These are phyloP conservation scores for Sclerotinia spermophila DNA, from an alignment of 2,329 filamentous ascomycete species.

Conservation along the genomic window DNA sequence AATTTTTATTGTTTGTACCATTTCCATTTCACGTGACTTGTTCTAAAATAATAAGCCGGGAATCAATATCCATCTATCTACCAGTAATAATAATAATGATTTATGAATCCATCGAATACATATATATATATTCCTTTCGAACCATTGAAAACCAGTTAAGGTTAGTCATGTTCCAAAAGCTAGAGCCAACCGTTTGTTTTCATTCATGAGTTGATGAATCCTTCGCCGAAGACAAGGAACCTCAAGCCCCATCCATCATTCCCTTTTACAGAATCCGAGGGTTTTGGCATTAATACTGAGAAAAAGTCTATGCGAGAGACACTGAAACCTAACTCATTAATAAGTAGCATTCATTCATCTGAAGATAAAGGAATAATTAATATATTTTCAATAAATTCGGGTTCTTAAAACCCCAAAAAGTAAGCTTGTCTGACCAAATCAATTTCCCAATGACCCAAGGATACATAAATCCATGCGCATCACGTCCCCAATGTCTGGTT, in stretches of 20 bases:
- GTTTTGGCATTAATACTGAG: background rate
- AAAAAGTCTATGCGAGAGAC: background rate
- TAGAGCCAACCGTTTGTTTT: conserved; percentile 2
- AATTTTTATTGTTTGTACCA: background rate
- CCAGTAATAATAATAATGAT: too few relatives aligned
- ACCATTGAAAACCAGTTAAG: too few relatives aligned
- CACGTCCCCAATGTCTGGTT: conserved; percentile 1
- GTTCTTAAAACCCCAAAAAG: background rate
- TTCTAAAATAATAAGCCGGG: background rate
- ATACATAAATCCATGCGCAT: background rate
- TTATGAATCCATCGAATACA: too few relatives aligned
- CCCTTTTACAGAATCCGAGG: background rate
- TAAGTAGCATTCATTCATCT: background rate
- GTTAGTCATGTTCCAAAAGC: background rate
- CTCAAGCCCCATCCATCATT: background rate
- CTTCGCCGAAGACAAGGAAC: too few relatives aligned
- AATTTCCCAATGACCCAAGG: background rate
- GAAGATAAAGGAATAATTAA: too few relatives aligned
- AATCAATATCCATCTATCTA: background rate
- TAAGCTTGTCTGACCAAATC: background rate
- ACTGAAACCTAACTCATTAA: background rate
- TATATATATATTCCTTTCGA: too few relatives aligned
- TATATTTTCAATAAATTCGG: background rate
- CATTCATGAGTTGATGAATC: background rate
- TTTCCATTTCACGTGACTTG: background rate